Conservation (phyloP, 192 early-diverging fungal species). For the Kappamyces sp. region DNA sequence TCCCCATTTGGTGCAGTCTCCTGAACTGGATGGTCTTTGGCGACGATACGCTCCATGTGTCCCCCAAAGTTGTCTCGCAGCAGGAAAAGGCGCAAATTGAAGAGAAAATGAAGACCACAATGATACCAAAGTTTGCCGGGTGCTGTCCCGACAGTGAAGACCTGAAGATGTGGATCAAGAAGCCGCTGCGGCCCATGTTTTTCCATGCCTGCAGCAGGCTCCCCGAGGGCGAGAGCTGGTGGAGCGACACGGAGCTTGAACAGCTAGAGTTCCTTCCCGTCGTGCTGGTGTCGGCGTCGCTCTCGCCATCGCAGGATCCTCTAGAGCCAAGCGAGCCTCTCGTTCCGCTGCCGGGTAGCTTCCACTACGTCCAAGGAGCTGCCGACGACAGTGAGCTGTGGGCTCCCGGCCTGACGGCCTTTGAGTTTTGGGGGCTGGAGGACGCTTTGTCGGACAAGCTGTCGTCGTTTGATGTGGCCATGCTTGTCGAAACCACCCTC, state of each 20-base stretch:
- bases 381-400: conserved; percentile 88
- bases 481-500: not conserved
- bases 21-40: conserved; percentile 50
- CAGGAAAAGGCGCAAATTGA: conserved; percentile 1
- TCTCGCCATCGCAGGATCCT: not conserved
- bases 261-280: conserved; percentile 58
- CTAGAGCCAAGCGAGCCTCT: not conserved
- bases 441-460: not conserved
- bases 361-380: conserved; percentile 80
- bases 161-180: conserved; percentile 15
- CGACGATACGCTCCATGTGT: conserved; percentile 1
- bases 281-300: conserved; percentile 71
- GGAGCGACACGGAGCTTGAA: conserved; percentile 12
- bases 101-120: conserved; percentile 1
- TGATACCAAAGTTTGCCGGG: not conserved
- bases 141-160: too few species aligned
- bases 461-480: not conserved
- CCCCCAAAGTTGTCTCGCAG: not conserved
- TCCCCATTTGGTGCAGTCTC: conserved; percentile 84
- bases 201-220: conserved; percentile 59
- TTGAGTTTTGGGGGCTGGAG: conserved; percentile 60
- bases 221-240: conserved; percentile 16
- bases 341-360: conserved; percentile 33
- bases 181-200: conserved; percentile 81
- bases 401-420: conserved; percentile 58